Conservation (phyloP, 441 rosid species). For the Geranium incanum region DNA sequence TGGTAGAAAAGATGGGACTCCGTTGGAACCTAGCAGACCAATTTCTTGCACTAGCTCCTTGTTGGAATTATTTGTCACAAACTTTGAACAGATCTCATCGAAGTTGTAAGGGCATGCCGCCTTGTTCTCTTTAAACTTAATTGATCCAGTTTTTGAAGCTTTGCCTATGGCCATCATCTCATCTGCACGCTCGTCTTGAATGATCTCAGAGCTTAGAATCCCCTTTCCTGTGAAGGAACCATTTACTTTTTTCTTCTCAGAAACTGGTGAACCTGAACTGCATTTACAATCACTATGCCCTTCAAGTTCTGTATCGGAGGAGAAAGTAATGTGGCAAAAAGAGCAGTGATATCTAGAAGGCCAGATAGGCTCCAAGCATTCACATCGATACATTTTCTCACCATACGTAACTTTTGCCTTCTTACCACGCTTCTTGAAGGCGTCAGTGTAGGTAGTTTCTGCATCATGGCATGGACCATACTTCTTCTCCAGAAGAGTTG, state of each 20-base stretch:
- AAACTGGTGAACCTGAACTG: slow-evolving; percentile 31
- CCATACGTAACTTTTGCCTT: slow-evolving; percentile 37
- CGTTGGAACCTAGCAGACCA: slow-evolving; percentile 79
- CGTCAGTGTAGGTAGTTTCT: slow-evolving; percentile 33
- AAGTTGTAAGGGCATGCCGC: slow-evolving; percentile 54
- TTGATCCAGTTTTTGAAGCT: slow-evolving; percentile 41
- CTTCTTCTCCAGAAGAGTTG: slow-evolving; percentile 59
- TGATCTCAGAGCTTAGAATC: slow-evolving; percentile 30
- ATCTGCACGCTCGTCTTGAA: slow-evolving; percentile 27
- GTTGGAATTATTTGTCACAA: slow-evolving; percentile 72
- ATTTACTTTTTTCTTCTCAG: slow-evolving; percentile 40
- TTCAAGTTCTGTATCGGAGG: slow-evolving; percentile 46
- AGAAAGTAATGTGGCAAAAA: slow-evolving; percentile 71
- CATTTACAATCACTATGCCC: slow-evolving; percentile 61
- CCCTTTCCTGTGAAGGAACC: slow-evolving; percentile 39
- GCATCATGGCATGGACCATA: slow-evolving; percentile 50
- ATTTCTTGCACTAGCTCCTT: slow-evolving; percentile 75
- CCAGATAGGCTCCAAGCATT: slow-evolving; percentile 81
- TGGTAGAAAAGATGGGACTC: slow-evolving; percentile 57
- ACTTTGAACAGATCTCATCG: slow-evolving; percentile 66
- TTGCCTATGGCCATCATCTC: slow-evolving; percentile 31
- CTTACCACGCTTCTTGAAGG: slow-evolving; percentile 44
- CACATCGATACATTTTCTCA: slow-evolving; percentile 64
- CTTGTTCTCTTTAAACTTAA: slow-evolving; percentile 50
- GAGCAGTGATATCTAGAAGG: slow-evolving; percentile 75